Conservation (phyloP, 2,329 filamentous ascomycete genomes). For the Fusarium graminum region DNA sequence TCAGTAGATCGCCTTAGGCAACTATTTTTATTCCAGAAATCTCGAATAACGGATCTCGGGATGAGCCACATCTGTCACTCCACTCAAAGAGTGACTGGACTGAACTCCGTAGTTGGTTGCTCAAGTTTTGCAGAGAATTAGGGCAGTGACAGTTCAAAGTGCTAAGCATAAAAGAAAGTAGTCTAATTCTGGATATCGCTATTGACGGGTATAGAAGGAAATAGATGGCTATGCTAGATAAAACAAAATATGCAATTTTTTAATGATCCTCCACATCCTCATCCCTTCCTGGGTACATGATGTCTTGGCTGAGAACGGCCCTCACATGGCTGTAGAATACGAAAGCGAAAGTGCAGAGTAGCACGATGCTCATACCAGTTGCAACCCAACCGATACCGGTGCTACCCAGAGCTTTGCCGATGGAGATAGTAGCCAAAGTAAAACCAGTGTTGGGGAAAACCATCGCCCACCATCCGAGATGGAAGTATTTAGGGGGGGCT, state of each 20-base stretch:
- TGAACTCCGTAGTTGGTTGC: not conserved
- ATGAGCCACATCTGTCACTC: too few species aligned
- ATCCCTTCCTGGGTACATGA: slow-evolving; percentile 66
- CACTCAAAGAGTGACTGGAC: too few species aligned
- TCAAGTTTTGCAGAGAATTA: not conserved
- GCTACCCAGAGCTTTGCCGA: slow-evolving; percentile 62
- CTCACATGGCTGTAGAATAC: slow-evolving; percentile 57
- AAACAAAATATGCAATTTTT: slow-evolving; percentile 9
- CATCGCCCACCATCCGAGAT: slow-evolving; percentile 73
- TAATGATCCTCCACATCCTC: slow-evolving; percentile 65
- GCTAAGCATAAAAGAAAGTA: not conserved
- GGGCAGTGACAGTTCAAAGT: not conserved
- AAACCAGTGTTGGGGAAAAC: slow-evolving; percentile 73
- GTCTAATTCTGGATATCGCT: not conserved
- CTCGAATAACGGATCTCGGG: too few species aligned
- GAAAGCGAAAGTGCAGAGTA: slow-evolving; percentile 60
- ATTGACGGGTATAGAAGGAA: not conserved
- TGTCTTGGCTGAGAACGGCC: slow-evolving; percentile 64
- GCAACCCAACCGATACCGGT: slow-evolving; percentile 60
- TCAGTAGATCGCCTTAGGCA: too few species aligned
- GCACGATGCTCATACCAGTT: slow-evolving; percentile 64
- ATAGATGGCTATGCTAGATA: not conserved
- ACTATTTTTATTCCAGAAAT: too few species aligned
- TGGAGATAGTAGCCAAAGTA: slow-evolving; percentile 66
- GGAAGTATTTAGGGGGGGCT: slow-evolving; percentile 62